These are phyloP conservation scores for Orbilia oligospora DNA, from an alignment of 2,329 filamentous ascomycete species.

Conservation along the genomic window DNA sequence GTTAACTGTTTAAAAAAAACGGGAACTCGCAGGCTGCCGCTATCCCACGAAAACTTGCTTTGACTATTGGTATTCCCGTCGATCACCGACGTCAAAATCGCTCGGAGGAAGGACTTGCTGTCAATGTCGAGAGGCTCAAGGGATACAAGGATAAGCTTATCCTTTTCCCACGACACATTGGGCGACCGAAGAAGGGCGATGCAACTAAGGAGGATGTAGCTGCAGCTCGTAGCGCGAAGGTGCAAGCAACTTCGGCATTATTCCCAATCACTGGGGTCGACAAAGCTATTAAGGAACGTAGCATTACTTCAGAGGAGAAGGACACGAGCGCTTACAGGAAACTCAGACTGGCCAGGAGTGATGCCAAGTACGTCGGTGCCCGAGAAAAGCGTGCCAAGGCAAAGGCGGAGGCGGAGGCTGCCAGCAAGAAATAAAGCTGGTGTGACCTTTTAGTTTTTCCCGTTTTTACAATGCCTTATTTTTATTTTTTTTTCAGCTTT, in stretches of 20 bases:
- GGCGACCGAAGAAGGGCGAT: constrained; percentile 93
- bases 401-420: constrained; percentile 83
- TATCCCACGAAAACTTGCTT: constrained; percentile 92
- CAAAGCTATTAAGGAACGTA: constrained; percentile 69
- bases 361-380: constrained; percentile 83
- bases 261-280: constrained; percentile 75
- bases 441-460: background rate
- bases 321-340: constrained; percentile 89
- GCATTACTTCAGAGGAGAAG: constrained; percentile 78
- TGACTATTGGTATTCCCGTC: constrained; percentile 97
- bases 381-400: constrained; percentile 95
- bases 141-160: constrained; percentile 97
- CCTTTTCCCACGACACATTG: constrained; percentile 95
- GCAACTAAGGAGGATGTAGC: constrained; percentile 86
- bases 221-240: constrained; percentile 74
- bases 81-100: constrained; percentile 97
- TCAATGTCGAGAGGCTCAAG: constrained; percentile 97
- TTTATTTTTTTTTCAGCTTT: constrained; percentile 27
- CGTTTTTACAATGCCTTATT: constrained; percentile 8
- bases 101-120: constrained; percentile 91
- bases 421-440: constrained; percentile 82
- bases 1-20: constrained; percentile 15
- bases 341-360: constrained; percentile 86
- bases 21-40: constrained; percentile 35
- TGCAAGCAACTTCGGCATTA: constrained; percentile 66